phyloP scores from a whole-genome alignment of 2,329 filamentous ascomycete species.

The Passalora sequoiae region DNA sequence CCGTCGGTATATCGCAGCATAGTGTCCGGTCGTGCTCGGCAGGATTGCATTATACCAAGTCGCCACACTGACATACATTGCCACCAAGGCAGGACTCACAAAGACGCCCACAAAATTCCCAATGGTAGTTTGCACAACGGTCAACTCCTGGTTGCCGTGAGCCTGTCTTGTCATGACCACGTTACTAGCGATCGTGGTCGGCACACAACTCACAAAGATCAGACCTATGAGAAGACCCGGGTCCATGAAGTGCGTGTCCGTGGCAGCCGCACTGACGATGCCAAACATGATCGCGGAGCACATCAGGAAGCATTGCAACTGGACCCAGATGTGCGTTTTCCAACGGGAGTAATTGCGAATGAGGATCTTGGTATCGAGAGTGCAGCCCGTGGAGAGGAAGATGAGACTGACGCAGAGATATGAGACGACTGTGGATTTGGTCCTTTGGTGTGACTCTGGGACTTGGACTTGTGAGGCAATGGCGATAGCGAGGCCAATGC shows the following conservation, averaged over 20 bases:
- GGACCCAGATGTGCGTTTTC: constrained; percentile 63
- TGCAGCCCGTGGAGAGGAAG: constrained; percentile 66
- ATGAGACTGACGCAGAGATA: constrained; percentile 66
- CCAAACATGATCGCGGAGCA: constrained; percentile 59
- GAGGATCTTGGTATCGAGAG: constrained; percentile 59
- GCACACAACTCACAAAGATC: constrained; percentile 61
- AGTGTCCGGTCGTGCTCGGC: constrained; percentile 48
- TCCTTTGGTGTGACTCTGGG: constrained; percentile 49
- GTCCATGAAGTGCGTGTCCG: constrained; percentile 51
- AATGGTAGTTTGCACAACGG: constrained; percentile 60
- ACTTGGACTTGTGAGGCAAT: constrained; percentile 54
- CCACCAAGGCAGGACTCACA: constrained; percentile 59
- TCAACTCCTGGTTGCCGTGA: constrained; percentile 51
- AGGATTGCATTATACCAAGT: constrained; percentile 54
- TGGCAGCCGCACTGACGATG: constrained; percentile 49
- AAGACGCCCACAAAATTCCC: constrained; percentile 67
- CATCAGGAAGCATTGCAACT: constrained; percentile 62
- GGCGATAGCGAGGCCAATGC: constrained; percentile 51
- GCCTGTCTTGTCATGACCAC: constrained; percentile 68
- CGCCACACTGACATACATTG: constrained; percentile 53
- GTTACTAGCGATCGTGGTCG: constrained; percentile 68
- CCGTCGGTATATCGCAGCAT: constrained; percentile 58
- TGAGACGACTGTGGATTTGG: constrained; percentile 51
- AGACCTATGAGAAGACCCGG: constrained; percentile 62
- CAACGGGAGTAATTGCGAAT: constrained; percentile 59